Evolutionary conservation across 1,284 basidiomycete genomes (phyloP).

Genomic region (Irpex sp.): DNA sequence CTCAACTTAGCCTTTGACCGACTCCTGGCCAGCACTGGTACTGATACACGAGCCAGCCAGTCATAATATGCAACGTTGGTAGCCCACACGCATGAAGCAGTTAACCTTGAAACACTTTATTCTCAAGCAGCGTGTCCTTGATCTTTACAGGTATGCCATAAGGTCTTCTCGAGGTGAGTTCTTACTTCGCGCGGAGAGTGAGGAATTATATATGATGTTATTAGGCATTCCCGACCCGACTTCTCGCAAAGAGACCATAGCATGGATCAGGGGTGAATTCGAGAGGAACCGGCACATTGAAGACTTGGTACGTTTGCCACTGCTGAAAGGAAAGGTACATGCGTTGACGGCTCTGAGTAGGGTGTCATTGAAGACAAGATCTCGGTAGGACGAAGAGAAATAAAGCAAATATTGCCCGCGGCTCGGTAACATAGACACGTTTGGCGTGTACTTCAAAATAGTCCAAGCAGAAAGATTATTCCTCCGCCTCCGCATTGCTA

Average conservation of each 20-base stretch:
- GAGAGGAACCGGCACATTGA: slow-evolving; percentile 55
- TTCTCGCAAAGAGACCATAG: slow-evolving; percentile 60
- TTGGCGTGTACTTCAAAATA: neutral
- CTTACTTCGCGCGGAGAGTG: neutral
- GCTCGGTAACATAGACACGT: neutral
- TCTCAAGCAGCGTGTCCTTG: slow-evolving; percentile 55
- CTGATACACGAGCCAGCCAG: neutral
- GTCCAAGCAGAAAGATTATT: neutral
- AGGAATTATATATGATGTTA: slow-evolving; percentile 7
- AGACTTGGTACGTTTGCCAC: slow-evolving; percentile 46
- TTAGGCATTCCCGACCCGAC: slow-evolving; percentile 61
- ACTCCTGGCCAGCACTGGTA: neutral
- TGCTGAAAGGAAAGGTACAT: neutral
- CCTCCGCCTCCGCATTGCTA: neutral
- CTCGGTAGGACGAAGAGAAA: slow-evolving; percentile 47
- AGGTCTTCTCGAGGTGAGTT: slow-evolving; percentile 62
- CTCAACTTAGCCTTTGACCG: neutral
- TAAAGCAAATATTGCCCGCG: slow-evolving; percentile 44
- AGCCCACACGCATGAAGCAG: slow-evolving; percentile 17
- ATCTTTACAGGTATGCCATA: slow-evolving; percentile 61
- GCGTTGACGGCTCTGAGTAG: slow-evolving; percentile 15
- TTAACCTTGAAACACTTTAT: slow-evolving; percentile 69
- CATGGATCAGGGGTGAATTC: slow-evolving; percentile 71
- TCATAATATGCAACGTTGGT: neutral
- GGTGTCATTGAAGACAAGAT: slow-evolving; percentile 33